phyloP scores from a whole-genome alignment of 2,329 filamentous ascomycete species.

The Phialemoniopsis sp. region DNA sequence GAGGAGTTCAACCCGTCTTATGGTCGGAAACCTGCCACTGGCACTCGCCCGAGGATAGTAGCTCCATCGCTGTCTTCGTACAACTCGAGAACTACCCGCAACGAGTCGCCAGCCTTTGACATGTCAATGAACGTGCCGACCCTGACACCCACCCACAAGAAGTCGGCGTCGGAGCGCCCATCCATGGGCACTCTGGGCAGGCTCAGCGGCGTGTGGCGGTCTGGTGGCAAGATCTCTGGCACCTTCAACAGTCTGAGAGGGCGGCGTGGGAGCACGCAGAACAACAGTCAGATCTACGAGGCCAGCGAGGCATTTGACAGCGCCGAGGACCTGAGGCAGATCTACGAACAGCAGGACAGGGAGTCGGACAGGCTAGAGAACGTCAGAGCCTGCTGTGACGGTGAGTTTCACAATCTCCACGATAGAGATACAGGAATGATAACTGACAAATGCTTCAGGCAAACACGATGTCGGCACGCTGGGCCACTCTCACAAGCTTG shows the following conservation, averaged over 20 bases:
- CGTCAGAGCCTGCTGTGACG: constrained; percentile 95
- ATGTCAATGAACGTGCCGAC: constrained; percentile 51
- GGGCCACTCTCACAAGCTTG: constrained; percentile 40
- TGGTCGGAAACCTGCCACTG: constrained; percentile 18
- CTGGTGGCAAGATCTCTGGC: constrained; percentile 34
- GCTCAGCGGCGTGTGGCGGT: constrained; percentile 57
- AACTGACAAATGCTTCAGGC: constrained; percentile 36
- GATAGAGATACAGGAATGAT: constrained; percentile 1
- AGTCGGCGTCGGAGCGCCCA: constrained; percentile 20
- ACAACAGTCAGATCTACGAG: constrained; percentile 35
- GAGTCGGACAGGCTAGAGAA: constrained; percentile 85
- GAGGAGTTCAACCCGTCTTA: constrained; percentile 78
- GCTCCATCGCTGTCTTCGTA: constrained; percentile 79
- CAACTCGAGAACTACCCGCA: constrained; percentile 68
- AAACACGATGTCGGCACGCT: constrained; percentile 70
- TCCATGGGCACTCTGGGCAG: constrained; percentile 48
- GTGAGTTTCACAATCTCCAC: constrained; percentile 47
- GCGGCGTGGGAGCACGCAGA: constrained; percentile 23
- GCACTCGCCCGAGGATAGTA: no score
- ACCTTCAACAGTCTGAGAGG: constrained; percentile 51
- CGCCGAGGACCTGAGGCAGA: constrained; percentile 75
- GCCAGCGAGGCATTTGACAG: constrained; percentile 65
- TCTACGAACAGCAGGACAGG: constrained; percentile 74
- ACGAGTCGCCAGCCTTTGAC: constrained; percentile 53
- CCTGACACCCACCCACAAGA: constrained; percentile 45